phyloP scores from a whole-genome alignment of 2,329 filamentous ascomycete species.

The Cercospora janseana region DNA sequence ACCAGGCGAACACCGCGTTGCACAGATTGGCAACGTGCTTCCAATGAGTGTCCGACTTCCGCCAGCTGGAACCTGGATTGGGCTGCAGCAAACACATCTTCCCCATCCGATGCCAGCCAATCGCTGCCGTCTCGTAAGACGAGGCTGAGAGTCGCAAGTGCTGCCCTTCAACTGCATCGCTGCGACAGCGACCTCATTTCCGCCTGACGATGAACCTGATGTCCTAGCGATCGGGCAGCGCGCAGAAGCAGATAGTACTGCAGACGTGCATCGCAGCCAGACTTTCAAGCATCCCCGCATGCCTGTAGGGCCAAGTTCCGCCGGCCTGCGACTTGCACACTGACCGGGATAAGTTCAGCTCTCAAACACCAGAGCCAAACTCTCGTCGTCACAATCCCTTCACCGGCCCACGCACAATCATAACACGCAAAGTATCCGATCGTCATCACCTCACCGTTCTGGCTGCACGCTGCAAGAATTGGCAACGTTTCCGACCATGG shows the following conservation, averaged over 20 bases:
- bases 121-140: constrained; percentile 7
- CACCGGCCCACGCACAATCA: background rate
- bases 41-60: constrained; percentile 7
- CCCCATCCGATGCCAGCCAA: constrained; percentile 7
- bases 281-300: background rate
- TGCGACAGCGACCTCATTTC: background rate
- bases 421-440: no score
- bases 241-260: background rate
- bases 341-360: constrained; percentile 7
- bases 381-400: constrained; percentile 11
- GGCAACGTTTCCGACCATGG: constrained; percentile 8
- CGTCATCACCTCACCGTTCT: background rate
- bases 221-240: background rate
- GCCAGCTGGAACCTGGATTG: constrained; percentile 7
- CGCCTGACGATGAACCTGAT: constrained; percentile 1
- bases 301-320: constrained; percentile 13
- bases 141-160: constrained; percentile 9
- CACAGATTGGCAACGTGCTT: background rate
- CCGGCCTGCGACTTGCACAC: constrained; percentile 1
- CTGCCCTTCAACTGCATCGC: background rate
- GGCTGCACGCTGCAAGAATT: background rate
- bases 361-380: constrained; percentile 4
- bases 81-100: constrained; percentile 16
- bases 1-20: background rate
- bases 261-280: background rate